These are phyloP conservation scores for Periglandula ipomoeae DNA, from an alignment of 2,329 filamentous ascomycete species.

Conservation along the genomic window DNA sequence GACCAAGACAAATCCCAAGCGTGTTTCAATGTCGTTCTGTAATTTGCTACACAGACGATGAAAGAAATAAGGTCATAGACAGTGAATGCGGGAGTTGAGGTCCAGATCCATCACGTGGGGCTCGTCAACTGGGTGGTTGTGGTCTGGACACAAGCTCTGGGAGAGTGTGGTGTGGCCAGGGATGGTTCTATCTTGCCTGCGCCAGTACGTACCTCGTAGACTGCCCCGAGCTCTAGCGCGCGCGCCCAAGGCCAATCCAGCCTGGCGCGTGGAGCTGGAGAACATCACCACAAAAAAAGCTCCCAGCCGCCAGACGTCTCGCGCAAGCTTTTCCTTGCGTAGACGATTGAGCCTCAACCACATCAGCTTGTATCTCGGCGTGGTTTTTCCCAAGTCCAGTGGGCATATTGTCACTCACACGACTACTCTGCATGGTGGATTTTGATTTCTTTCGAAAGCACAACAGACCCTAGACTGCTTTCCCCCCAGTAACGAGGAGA, in stretches of 20 bases:
- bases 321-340: slow-evolving; percentile 3
- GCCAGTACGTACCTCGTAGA: neutral
- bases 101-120: slow-evolving; percentile 9
- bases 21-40: neutral
- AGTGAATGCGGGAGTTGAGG: neutral
- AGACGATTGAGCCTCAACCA: slow-evolving; percentile 2
- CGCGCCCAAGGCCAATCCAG: neutral
- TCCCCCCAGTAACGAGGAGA: neutral
- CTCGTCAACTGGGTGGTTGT: slow-evolving; percentile 1
- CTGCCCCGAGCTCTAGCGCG: neutral
- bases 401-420: neutral
- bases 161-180: too few species aligned
- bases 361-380: neutral
- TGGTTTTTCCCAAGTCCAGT: neutral
- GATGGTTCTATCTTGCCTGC: neutral
- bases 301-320: slow-evolving; percentile 3
- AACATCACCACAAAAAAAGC: slow-evolving; percentile 5
- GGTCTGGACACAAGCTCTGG: neutral
- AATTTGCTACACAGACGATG: neutral
- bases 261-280: slow-evolving; percentile 7
- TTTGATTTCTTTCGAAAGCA: neutral
- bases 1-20: too few species aligned
- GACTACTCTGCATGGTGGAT: neutral
- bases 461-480: neutral
- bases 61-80: neutral